Conservation (phyloP, 2,329 filamentous ascomycete species). For the Aspergillus floridensis region DNA sequence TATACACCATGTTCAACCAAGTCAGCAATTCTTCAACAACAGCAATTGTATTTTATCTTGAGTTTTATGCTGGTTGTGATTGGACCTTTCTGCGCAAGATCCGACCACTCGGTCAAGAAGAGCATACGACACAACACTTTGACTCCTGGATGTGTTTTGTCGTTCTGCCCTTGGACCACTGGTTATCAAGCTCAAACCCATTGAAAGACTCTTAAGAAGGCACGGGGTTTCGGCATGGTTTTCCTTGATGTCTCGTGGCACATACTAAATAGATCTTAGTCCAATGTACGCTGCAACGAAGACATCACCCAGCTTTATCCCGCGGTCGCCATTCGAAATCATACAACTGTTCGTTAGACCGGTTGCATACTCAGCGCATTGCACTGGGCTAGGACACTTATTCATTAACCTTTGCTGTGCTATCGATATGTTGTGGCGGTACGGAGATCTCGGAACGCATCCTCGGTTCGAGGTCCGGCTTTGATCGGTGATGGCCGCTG, state of each 20-base stretch:
- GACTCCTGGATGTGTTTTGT: slow-evolving; percentile 46
- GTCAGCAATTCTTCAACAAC: no score
- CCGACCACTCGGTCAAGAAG: slow-evolving; percentile 27
- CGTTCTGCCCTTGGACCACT: slow-evolving; percentile 53
- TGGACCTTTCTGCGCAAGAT: slow-evolving; percentile 1
- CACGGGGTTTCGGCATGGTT: slow-evolving; percentile 38
- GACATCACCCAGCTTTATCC: slow-evolving; percentile 52
- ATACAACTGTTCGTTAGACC: slow-evolving; percentile 58
- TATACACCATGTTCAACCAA: no score
- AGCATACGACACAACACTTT: slow-evolving; percentile 25
- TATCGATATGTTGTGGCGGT: slow-evolving; percentile 40
- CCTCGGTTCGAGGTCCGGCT: slow-evolving; percentile 19
- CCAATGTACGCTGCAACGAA: slow-evolving; percentile 60
- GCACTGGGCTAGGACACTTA: slow-evolving; percentile 56
- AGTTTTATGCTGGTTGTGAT: no score
- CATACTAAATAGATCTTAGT: slow-evolving; percentile 65
- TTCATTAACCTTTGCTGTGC: slow-evolving; percentile 51
- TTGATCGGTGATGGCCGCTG: slow-evolving; percentile 1
- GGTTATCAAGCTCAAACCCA: slow-evolving; percentile 48
- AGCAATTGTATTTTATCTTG: slow-evolving; percentile 16
- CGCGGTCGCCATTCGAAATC: slow-evolving; percentile 51
- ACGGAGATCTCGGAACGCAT: slow-evolving; percentile 18
- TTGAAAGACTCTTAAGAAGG: slow-evolving; percentile 59
- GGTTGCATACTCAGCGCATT: slow-evolving; percentile 55
- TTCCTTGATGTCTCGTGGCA: slow-evolving; percentile 52